phyloP scores from a whole-genome alignment of 176 grass and related monocot species.

The Bonia amplexicaulis region DNA sequence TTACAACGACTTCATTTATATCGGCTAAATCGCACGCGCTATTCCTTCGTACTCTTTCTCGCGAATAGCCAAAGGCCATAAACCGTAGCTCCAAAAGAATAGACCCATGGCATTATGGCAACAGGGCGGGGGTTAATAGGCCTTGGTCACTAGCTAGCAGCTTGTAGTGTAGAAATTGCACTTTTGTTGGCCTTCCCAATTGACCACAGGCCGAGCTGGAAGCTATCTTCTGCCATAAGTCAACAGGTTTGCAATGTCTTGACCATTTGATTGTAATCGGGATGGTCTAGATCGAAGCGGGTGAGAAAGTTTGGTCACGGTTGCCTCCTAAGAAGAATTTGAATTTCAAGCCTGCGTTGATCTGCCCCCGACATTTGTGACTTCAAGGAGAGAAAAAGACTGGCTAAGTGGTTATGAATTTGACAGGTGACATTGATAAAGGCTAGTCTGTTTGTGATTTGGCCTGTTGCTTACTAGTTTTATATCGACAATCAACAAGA shows the following conservation, averaged over 20 bases:
- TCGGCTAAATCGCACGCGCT: too few species aligned
- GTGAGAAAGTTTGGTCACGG: neutral
- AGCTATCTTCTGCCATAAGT: conserved; percentile 18
- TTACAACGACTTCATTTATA: too few species aligned
- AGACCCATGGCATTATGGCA: neutral
- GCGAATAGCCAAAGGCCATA: too few species aligned
- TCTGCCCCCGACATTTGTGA: neutral
- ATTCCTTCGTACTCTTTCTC: too few species aligned
- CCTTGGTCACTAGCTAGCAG: conserved; percentile 7
- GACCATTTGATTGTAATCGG: conserved; percentile 15
- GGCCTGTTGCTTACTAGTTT: neutral
- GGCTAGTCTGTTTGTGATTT: neutral
- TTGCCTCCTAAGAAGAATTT: conserved; percentile 13
- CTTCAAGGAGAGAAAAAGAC: neutral
- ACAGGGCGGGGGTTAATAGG: conserved; percentile 10
- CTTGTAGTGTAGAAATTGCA: conserved; percentile 11
- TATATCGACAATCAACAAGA: neutral
- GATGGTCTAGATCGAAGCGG: neutral
- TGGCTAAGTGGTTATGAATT: neutral
- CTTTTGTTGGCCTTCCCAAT: conserved; percentile 16
- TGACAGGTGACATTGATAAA: neutral
- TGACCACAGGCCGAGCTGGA: conserved; percentile 29
- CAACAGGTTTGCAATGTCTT: neutral
- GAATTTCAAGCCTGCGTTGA: conserved; percentile 13
- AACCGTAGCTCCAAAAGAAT: too few species aligned